Conservation (phyloP, 805 yeast species). For the Saccharomycopsis selenospora region DNA sequence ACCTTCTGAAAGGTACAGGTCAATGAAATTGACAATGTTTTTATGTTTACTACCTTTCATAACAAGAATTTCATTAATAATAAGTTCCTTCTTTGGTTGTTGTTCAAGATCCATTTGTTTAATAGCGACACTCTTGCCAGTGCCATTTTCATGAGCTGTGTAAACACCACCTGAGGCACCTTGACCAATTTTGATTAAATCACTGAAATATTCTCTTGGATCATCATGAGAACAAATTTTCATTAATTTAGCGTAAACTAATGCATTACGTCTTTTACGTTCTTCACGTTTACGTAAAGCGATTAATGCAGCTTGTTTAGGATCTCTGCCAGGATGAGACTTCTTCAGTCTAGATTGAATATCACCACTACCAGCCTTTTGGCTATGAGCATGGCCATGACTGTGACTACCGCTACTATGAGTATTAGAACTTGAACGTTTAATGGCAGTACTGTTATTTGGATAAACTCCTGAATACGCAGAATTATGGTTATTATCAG, state of each 20-base stretch:
- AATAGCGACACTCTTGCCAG: conserved; percentile 70
- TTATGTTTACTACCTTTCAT: conserved; percentile 89
- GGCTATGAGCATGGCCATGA: too few species aligned
- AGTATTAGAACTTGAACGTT: too few species aligned
- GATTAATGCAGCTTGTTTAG: conserved; percentile 42
- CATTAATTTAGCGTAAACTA: conserved; percentile 60
- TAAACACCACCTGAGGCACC: conserved; percentile 98
- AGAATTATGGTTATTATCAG: too few species aligned
- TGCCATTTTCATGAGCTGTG: conserved; percentile 64
- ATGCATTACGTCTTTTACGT: conserved; percentile 62
- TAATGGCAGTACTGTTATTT: too few species aligned
- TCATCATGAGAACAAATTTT: conserved; percentile 81
- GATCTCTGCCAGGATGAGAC: conserved; percentile 25
- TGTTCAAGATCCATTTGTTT: conserved; percentile 93
- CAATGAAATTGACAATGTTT: conserved; percentile 91
- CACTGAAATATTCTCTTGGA: conserved; percentile 63
- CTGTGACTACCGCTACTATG: too few species aligned
- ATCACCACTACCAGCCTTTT: conserved; percentile 32
- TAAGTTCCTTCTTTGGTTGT: conserved; percentile 93
- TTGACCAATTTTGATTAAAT: conserved; percentile 84
- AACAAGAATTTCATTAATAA: conserved; percentile 89
- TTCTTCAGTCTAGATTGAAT: conserved; percentile 25
- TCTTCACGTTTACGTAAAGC: conserved; percentile 72
- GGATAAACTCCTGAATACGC: too few species aligned
- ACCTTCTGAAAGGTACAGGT: conserved; percentile 68